phyloP scores from a whole-genome alignment of 2,329 filamentous ascomycete genomes.

The Exophiala phaeomuriformis region DNA sequence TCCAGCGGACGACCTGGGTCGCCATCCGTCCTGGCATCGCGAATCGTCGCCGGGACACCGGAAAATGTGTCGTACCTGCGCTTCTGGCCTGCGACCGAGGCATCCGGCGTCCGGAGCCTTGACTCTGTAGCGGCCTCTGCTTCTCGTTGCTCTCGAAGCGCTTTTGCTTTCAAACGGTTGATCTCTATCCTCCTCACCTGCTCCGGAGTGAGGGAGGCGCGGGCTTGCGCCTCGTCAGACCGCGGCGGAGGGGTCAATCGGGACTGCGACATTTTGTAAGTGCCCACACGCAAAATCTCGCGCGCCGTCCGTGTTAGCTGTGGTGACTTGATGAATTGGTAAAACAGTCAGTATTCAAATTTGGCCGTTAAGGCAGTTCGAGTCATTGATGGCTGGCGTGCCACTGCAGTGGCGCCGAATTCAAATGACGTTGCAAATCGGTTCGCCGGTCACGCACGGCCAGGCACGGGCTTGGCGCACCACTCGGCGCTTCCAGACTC shows the following conservation, averaged over 20 bases:
- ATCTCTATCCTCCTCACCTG: conserved; percentile 67
- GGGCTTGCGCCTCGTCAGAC: conserved; percentile 31
- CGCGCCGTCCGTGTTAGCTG: no score
- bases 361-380: no score
- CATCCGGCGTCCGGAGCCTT: conserved; percentile 35
- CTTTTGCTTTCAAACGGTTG: conserved; percentile 81
- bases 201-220: conserved; percentile 51
- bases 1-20: conserved; percentile 36
- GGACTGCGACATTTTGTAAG: conserved; percentile 29
- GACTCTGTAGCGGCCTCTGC: conserved; percentile 44
- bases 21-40: conserved; percentile 55
- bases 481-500: conserved; percentile 10
- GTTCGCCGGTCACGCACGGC: neutral
- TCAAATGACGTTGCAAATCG: neutral
- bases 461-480: conserved; percentile 2
- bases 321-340: no score
- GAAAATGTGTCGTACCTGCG: conserved; percentile 62
- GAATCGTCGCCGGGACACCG: conserved; percentile 51
- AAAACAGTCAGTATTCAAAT: no score
- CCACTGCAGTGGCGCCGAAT: neutral
- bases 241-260: conserved; percentile 42
- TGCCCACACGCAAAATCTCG: no score
- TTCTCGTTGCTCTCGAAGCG: conserved; percentile 65
- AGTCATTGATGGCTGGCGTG: no score
- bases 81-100: conserved; percentile 60